phyloP scores from a whole-genome alignment of 2,329 filamentous ascomycete species.

The Sarocladium kiliense region DNA sequence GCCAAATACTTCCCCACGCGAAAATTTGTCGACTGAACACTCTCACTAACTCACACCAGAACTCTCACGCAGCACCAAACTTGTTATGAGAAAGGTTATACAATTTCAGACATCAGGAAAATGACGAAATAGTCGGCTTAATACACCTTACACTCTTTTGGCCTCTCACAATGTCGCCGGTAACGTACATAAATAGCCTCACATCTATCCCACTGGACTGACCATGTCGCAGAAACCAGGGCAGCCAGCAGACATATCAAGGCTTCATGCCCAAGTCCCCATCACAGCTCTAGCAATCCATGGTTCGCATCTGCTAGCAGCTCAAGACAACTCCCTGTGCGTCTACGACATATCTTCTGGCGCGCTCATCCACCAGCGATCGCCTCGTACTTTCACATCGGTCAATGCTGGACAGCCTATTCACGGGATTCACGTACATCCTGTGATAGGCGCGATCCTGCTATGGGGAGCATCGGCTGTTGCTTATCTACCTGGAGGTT shows the following conservation, averaged over 20 bases:
- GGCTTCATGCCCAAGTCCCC: constrained; percentile 35
- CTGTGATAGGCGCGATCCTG: constrained; percentile 34
- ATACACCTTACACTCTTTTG: no score
- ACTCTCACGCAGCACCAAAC: not conserved
- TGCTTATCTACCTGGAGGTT: constrained; percentile 29
- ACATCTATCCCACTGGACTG: no score
- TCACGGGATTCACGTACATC: constrained; percentile 60
- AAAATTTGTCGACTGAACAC: not conserved
- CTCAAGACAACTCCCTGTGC: constrained; percentile 54
- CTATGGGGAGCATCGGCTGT: constrained; percentile 67
- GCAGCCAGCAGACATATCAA: not conserved
- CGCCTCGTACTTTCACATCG: constrained; percentile 10
- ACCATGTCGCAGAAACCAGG: not conserved
- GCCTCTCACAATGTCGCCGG: not conserved
- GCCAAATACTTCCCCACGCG: not conserved
- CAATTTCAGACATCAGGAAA: not conserved
- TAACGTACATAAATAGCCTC: not conserved
- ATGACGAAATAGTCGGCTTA: no score
- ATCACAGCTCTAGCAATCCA: constrained; percentile 57
- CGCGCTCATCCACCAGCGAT: constrained; percentile 33
- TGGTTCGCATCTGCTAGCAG: constrained; percentile 46
- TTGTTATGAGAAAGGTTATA: not conserved
- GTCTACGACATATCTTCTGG: constrained; percentile 41
- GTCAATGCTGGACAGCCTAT: constrained; percentile 67
- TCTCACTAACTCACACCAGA: not conserved